Evolutionary conservation across 2,329 filamentous ascomycete genomes (phyloP).

Genomic region (Aspergillus niger): DNA sequence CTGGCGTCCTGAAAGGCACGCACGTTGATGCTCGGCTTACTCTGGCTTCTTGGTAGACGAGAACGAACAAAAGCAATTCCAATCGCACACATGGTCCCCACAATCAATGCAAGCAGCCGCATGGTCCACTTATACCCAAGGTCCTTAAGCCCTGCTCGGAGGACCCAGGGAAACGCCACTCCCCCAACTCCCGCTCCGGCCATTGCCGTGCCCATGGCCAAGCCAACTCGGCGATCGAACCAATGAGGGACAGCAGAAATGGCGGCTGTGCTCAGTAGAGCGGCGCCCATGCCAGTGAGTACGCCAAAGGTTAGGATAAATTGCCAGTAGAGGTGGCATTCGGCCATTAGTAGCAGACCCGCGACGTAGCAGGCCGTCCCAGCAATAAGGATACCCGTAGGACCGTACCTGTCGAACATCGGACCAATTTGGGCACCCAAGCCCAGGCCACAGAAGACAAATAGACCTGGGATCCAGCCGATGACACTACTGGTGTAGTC

Average conservation of each 20-base stretch:
- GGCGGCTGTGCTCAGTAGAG: slow-evolving; percentile 42
- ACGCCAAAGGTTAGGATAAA: slow-evolving; percentile 48
- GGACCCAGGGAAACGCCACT: slow-evolving; percentile 40
- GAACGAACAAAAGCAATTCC: slow-evolving; percentile 40
- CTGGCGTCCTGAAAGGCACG: slow-evolving; percentile 46
- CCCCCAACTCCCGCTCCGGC: slow-evolving; percentile 43
- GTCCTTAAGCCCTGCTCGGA: slow-evolving; percentile 35
- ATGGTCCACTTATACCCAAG: slow-evolving; percentile 46
- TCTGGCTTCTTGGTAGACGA: slow-evolving; percentile 38
- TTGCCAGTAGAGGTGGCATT: slow-evolving; percentile 53
- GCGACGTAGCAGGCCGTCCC: slow-evolving; percentile 44
- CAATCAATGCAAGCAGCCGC: slow-evolving; percentile 40
- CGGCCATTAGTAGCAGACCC: slow-evolving; percentile 49
- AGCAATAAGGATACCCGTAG: slow-evolving; percentile 43
- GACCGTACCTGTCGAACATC: slow-evolving; percentile 54
- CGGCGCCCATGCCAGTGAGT: slow-evolving; percentile 39
- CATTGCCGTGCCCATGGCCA: slow-evolving; percentile 46
- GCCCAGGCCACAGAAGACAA: slow-evolving; percentile 48
- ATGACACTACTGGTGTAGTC: slow-evolving; percentile 48
- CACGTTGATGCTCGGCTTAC: slow-evolving; percentile 44
- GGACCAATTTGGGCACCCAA: slow-evolving; percentile 54
- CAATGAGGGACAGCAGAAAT: slow-evolving; percentile 45
- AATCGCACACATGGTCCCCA: slow-evolving; percentile 34
- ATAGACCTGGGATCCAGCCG: slow-evolving; percentile 55
- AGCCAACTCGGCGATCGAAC: slow-evolving; percentile 42